Base-by-base conservation (phyloP, 2,329 filamentous ascomycete species). In the Aquanectria penicillioides region DNA sequence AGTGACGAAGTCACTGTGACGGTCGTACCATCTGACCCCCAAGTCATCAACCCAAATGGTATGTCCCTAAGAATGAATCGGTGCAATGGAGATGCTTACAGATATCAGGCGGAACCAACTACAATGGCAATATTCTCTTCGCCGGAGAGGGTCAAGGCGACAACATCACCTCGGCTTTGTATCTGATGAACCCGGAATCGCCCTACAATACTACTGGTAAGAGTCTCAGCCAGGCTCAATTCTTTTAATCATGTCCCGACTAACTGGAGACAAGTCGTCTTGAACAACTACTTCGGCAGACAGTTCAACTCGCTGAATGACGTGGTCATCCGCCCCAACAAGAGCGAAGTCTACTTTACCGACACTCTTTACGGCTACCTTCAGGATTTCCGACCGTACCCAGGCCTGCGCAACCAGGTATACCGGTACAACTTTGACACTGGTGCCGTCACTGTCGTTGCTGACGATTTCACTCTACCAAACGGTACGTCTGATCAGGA, bases 271-370 rank as follows among this genome's bases (percentile, higher is more conserved):
- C 3, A 5, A 78, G 79, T 81, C 0, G 73, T 89, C 11, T 56
- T 89, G 13, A 86, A 86, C 64, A 86, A 84, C 69, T 89, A 78
- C 69, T 85, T 85, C 46, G 85, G 86, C 15, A 80, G 85, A 3
- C 78, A 82, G 34, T 89, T 88, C 73, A 86, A 81, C 69, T 87
- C 85, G 0, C 72, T 87, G 10, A 88, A 88, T 62, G 86, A 89
- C 59, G 77, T 85, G 0, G 77, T 80, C 2, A 69, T 86, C 53
- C 80, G 87, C 62, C 78, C 85, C 25, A 69, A 72, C 10, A 86
- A 82, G 55, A 78, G 80, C n/a, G 80, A 85, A 22, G 74, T 89
- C n/a, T 89, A 87, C 75, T 89, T 89, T 65, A 89, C 86, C 2
- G 86, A 89, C 57, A 82, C 84, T 0, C 77, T 81, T 7, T 89